These are phyloP conservation scores for Jimgerdemannia lactiflua DNA, from an alignment of 192 early-diverging fungal species.

Conservation along the genomic window DNA sequence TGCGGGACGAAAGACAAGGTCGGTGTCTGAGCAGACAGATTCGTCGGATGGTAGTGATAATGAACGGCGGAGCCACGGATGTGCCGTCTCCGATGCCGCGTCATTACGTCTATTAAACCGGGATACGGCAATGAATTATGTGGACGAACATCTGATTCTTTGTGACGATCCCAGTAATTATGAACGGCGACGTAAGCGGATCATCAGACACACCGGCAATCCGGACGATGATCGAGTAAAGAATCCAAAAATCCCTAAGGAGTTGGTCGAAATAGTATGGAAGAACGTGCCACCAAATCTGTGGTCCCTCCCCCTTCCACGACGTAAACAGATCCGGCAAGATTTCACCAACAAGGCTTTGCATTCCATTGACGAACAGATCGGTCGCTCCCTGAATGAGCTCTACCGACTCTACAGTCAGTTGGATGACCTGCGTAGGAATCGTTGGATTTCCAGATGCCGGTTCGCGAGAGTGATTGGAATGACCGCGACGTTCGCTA, in stretches of 20 bases:
- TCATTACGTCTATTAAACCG: neutral
- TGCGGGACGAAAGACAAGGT: no score
- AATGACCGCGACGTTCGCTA: constrained; percentile 28
- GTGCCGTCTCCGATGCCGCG: neutral
- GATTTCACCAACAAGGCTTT: neutral
- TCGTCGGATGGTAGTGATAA: neutral
- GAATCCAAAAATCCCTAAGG: neutral
- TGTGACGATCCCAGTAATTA: neutral
- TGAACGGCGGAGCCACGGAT: neutral
- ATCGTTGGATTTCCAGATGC: constrained; percentile 6
- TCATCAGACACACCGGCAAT: neutral
- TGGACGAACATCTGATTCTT: neutral
- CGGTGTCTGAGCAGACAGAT: neutral
- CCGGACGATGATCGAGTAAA: neutral
- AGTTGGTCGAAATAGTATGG: neutral
- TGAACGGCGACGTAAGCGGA: neutral
- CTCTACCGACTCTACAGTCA: neutral
- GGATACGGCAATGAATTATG: neutral
- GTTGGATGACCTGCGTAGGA: constrained; percentile 5
- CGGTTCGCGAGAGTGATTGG: constrained; percentile 24
- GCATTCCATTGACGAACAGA: constrained; percentile 6
- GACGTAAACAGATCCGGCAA: neutral
- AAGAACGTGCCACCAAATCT: neutral
- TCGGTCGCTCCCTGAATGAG: constrained; percentile 1
- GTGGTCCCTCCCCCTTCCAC: neutral